These are phyloP conservation scores for Geotrichum klebahnii DNA, from an alignment of 1,139 yeast genomes.

Conservation along the genomic window DNA sequence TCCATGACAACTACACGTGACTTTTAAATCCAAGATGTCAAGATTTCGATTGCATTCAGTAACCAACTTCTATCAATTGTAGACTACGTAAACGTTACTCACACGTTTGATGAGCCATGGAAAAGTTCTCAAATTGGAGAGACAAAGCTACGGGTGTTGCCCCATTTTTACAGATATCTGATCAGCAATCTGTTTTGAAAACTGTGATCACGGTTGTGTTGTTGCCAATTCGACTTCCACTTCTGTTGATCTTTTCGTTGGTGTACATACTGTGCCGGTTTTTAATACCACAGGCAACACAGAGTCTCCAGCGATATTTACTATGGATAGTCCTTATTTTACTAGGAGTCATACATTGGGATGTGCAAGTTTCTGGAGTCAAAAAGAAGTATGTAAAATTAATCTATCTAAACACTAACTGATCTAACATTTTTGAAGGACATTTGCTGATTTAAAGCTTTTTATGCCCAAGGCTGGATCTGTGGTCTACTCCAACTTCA, in stretches of 20 bases:
- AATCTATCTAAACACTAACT: not conserved
- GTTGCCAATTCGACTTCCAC: conserved; percentile 30
- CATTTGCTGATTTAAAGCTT: conserved; percentile 5
- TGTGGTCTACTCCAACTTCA: conserved; percentile 39
- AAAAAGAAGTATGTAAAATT: conserved; percentile 19
- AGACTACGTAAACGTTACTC: not conserved
- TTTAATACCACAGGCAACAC: conserved; percentile 1
- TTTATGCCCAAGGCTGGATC: conserved; percentile 36
- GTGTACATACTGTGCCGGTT: conserved; percentile 22
- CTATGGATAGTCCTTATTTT: conserved; percentile 25
- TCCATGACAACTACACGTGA: conserved; percentile 7
- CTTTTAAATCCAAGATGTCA: not conserved
- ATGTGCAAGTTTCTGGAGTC: conserved; percentile 22
- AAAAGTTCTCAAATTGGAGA: conserved; percentile 42
- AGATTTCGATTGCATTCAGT: too few relatives aligned
- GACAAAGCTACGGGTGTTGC: conserved; percentile 45
- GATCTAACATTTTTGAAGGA: conserved; percentile 10
- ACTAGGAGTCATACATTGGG: conserved; percentile 22
- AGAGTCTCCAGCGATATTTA: conserved; percentile 23
- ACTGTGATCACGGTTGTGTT: conserved; percentile 22
- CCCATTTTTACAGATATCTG: conserved; percentile 36
- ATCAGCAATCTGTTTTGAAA: conserved; percentile 17
- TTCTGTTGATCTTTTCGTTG: conserved; percentile 23
- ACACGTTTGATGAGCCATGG: conserved; percentile 32
- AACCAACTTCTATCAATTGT: not conserved